Evolutionary conservation across 75 land plant species (phyloP).

Genomic region (Pinus tabuliformis): DNA sequence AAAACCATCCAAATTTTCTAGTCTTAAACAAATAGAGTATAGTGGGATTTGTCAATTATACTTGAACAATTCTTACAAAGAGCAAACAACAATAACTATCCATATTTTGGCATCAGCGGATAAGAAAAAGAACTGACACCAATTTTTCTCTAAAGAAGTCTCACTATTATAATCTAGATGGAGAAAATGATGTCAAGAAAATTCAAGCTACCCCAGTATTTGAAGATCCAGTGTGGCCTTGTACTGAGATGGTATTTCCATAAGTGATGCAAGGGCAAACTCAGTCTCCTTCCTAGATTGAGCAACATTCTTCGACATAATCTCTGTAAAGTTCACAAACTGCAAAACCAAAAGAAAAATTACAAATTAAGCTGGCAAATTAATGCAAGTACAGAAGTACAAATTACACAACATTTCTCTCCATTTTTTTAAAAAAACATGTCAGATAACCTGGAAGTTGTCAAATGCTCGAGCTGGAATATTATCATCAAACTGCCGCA

Average conservation of each 20-base stretch:
- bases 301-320: constrained; percentile 62
- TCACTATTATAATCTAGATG: not conserved
- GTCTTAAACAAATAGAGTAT: not conserved
- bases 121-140: not conserved
- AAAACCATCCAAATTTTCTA: not conserved
- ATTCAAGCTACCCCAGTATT: constrained; percentile 40
- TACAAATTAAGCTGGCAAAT: not conserved
- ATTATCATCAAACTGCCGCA: constrained; percentile 74
- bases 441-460: constrained; percentile 74
- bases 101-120: not conserved
- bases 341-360: constrained; percentile 18
- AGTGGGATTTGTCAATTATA: not conserved
- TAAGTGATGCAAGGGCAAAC: constrained; percentile 81
- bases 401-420: not conserved
- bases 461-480: constrained; percentile 73
- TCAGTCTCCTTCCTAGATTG: constrained; percentile 59
- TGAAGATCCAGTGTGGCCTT: constrained; percentile 79
- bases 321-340: constrained; percentile 94
- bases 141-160: not conserved
- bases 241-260: constrained; percentile 93
- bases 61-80: not conserved
- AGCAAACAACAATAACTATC: not conserved
- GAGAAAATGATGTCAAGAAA: not conserved
- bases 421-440: not conserved
- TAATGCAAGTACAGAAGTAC: not conserved